These are phyloP conservation scores for Biancaea sappan DNA, from an alignment of 306 rosid species.

Conservation along the genomic window DNA sequence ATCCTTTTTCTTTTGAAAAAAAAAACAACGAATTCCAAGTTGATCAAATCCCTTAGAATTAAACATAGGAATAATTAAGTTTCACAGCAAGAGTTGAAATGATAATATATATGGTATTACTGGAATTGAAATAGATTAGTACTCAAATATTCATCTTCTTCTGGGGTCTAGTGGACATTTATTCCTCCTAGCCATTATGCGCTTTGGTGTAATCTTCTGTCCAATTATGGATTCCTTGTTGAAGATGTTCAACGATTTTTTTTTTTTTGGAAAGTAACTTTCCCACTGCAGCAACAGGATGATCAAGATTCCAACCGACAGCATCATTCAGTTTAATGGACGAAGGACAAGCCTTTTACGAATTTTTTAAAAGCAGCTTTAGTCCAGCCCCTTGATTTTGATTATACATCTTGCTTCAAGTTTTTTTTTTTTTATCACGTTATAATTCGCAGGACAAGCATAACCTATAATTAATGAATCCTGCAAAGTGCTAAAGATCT, in stretches of 20 bases:
- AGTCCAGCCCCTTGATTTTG: not conserved
- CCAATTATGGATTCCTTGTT: slow-evolving; percentile 7
- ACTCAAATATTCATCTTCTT: not conserved
- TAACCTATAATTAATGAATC: not conserved
- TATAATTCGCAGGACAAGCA: not conserved
- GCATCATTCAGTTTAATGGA: slow-evolving; percentile 34
- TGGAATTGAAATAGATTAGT: not conserved
- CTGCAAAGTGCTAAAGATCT: not conserved
- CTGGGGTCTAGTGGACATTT: no score
- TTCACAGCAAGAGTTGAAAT: no score
- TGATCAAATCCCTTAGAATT: no score
- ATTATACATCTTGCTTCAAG: no score
- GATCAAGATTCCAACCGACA: slow-evolving; percentile 34
- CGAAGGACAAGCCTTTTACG: not conserved
- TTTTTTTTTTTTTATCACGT: not conserved
- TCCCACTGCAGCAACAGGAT: slow-evolving; percentile 21
- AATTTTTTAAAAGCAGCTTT: slow-evolving; percentile 37
- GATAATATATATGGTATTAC: no score
- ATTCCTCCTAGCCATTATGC: no score
- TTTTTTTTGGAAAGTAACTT: slow-evolving; percentile 35
- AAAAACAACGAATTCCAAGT: no score
- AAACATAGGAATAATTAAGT: no score
- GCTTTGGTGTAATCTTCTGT: not conserved
- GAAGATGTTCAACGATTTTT: not conserved
- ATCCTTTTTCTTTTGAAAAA: no score